Evolutionary conservation across 23 red algal species (phyloP).

Genomic region (Chondrus crispus): DNA sequence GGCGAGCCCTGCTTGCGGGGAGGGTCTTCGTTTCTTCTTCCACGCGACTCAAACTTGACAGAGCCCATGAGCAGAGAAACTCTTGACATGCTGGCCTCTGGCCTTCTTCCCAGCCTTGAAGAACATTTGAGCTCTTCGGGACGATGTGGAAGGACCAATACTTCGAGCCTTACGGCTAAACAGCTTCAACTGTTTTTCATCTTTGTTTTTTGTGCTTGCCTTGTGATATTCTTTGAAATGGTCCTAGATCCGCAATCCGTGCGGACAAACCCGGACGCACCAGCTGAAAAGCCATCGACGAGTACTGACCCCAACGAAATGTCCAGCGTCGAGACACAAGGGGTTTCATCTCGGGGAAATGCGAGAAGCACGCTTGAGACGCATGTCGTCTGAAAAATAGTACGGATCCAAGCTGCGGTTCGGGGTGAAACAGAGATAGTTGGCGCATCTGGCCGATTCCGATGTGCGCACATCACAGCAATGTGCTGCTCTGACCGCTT

Average conservation of each 20-base stretch:
- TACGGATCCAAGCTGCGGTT: too few relatives aligned
- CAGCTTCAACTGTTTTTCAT: constrained; percentile 25
- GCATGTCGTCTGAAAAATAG: too few relatives aligned
- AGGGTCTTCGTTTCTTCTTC: not conserved
- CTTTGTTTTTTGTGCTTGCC: not conserved
- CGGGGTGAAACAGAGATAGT: too few relatives aligned
- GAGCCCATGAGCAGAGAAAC: not conserved
- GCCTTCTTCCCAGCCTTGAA: not conserved
- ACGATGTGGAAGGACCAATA: not conserved
- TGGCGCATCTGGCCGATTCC: too few relatives aligned
- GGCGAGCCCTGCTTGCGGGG: not conserved
- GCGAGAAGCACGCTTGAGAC: too few relatives aligned
- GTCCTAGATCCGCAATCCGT: not conserved
- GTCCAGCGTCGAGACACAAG: too few relatives aligned
- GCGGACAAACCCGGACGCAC: not conserved
- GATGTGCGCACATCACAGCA: too few relatives aligned
- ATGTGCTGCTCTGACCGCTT: too few relatives aligned
- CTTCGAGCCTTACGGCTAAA: not conserved
- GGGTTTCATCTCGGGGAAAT: too few relatives aligned
- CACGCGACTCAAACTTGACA: not conserved
- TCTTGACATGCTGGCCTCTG: not conserved
- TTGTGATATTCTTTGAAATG: constrained; percentile 5
- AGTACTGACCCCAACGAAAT: too few relatives aligned
- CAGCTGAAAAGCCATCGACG: too few relatives aligned
- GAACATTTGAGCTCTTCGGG: not conserved